phyloP scores from a whole-genome alignment of 106 monocot species.

The Dendrobium chrysotoxum region DNA sequence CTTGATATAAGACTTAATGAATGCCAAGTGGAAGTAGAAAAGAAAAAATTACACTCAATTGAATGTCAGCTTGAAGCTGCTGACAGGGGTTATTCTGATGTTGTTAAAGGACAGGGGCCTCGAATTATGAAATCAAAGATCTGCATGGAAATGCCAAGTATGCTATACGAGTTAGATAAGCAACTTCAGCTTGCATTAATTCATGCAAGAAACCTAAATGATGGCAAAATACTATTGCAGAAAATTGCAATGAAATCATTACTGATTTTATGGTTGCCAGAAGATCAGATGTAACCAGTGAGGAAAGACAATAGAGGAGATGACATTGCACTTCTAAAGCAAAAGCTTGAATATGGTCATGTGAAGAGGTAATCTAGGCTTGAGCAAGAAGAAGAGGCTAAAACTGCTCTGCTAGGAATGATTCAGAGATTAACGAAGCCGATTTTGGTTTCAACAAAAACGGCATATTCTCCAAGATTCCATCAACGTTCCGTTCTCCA shows the following conservation, averaged over 20 bases:
- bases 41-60: slow-evolving; percentile 32
- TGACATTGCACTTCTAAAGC: background rate
- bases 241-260: background rate
- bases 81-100: background rate
- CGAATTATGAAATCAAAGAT: background rate
- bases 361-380: slow-evolving; percentile 84
- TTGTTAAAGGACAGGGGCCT: slow-evolving; percentile 1
- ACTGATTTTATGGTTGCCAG: background rate
- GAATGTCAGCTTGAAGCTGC: slow-evolving; percentile 17
- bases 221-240: background rate
- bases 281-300: background rate
- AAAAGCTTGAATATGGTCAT: slow-evolving; percentile 90
- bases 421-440: slow-evolving; percentile 85
- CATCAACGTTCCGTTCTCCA: no score
- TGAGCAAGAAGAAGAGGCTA: slow-evolving; percentile 92
- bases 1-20: slow-evolving; percentile 37
- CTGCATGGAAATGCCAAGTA: background rate
- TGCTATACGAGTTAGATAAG: background rate
- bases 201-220: slow-evolving; percentile 5
- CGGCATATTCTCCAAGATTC: background rate
- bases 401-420: slow-evolving; percentile 76
- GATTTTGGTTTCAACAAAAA: slow-evolving; percentile 78
- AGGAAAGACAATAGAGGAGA: slow-evolving; percentile 1
- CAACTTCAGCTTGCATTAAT: slow-evolving; percentile 6
- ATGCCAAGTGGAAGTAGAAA: slow-evolving; percentile 41